A percentile compares a stretch with the other conserved stretches of the same genome.
Conservation (phyloP, 2,329 filamentous ascomycete species). For the Aspergillus felis region DNA sequence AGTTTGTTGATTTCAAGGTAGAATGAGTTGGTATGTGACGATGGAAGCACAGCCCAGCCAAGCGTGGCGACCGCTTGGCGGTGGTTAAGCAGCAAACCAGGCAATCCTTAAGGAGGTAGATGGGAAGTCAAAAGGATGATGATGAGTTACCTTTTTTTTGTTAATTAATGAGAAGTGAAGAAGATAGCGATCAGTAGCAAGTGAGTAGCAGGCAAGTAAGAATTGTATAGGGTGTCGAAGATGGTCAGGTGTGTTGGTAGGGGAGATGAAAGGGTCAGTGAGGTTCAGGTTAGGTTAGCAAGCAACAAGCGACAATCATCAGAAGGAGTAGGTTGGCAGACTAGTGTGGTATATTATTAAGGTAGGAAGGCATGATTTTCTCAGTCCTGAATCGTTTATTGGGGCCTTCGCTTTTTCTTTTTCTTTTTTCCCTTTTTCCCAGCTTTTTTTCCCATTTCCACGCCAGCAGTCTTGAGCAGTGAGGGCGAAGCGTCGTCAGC, state of each 20-base stretch:
- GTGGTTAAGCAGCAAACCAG: slow-evolving; percentile 25
- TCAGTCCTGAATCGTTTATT: background rate
- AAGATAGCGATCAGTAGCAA: slow-evolving; percentile 8
- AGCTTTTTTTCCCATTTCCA: slow-evolving; percentile 2
- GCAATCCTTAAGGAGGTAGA: slow-evolving; percentile 11
- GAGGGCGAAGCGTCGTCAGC: slow-evolving; percentile 35
- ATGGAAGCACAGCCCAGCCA: slow-evolving; percentile 25
- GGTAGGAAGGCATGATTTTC: background rate
- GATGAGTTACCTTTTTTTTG: background rate
- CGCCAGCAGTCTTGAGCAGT: slow-evolving; percentile 8
- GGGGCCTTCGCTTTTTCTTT: background rate
- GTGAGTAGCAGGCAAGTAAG: slow-evolving; percentile 11
- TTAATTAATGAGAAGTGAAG: background rate
- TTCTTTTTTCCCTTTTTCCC: slow-evolving; percentile 4
- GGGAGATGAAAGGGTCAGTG: background rate
- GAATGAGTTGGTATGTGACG: slow-evolving; percentile 10
- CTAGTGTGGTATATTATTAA: background rate
- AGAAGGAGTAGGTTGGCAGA: background rate
- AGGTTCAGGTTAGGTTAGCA: background rate
- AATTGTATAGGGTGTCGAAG: slow-evolving; percentile 6
- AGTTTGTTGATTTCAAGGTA: slow-evolving; percentile 6
- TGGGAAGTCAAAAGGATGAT: background rate
- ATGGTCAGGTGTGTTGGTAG: slow-evolving; percentile 2
- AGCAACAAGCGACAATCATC: background rate
- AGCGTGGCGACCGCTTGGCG: slow-evolving; percentile 24